These are phyloP conservation scores for Cercospora nicotianae DNA, from an alignment of 2,329 filamentous ascomycete genomes.

Conservation along the genomic window DNA sequence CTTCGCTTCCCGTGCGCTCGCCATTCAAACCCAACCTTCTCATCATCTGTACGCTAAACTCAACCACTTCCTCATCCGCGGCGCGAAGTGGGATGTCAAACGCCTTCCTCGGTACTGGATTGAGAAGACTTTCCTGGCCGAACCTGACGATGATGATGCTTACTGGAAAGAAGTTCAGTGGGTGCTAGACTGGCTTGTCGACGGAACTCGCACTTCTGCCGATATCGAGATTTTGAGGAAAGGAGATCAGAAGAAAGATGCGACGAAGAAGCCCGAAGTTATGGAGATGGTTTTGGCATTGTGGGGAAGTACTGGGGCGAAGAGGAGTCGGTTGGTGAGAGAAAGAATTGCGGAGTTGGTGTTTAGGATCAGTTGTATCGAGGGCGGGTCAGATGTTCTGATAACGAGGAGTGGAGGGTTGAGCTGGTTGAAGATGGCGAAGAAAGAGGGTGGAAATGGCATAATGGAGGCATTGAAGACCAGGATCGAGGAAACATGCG, in stretches of 20 bases:
- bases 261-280: slow-evolving; percentile 4
- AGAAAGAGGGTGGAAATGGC: slow-evolving; percentile 45
- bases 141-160: slow-evolving; percentile 70
- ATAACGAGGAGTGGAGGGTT: slow-evolving; percentile 73
- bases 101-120: slow-evolving; percentile 61
- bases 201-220: slow-evolving; percentile 59
- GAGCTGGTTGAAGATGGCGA: slow-evolving; percentile 69
- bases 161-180: slow-evolving; percentile 73
- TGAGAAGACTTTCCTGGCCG: slow-evolving; percentile 70
- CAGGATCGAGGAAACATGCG: slow-evolving; percentile 64
- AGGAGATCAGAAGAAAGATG: slow-evolving; percentile 68
- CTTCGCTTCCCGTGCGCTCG: slow-evolving; percentile 70
- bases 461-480: slow-evolving; percentile 55
- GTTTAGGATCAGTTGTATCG: slow-evolving; percentile 65
- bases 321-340: slow-evolving; percentile 52
- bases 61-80: slow-evolving; percentile 77
- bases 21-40: slow-evolving; percentile 71
- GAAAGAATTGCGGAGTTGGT: slow-evolving; percentile 63
- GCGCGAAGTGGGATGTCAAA: slow-evolving; percentile 68
- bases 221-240: slow-evolving; percentile 63
- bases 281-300: slow-evolving; percentile 64
- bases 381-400: slow-evolving; percentile 75
- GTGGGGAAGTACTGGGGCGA: slow-evolving; percentile 66
- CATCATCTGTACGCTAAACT: slow-evolving; percentile 83
- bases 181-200: slow-evolving; percentile 70